These are phyloP conservation scores for Adiantum capillusveneris DNA, from an alignment of 75 land plant species.

Conservation along the genomic window DNA sequence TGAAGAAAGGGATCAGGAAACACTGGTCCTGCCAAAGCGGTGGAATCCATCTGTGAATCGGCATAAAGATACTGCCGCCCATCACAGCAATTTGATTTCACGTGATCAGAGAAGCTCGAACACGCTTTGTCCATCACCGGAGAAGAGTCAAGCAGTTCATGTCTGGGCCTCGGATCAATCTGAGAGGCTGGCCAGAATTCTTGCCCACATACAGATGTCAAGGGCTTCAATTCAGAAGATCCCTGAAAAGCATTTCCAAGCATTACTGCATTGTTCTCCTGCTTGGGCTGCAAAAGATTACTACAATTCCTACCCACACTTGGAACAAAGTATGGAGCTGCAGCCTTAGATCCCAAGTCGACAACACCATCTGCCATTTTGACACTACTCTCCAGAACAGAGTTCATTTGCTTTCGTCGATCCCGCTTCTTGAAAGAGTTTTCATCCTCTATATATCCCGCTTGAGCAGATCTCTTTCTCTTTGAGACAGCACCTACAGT, in stretches of 20 bases:
- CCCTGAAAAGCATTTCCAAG: neutral
- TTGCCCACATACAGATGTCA: neutral
- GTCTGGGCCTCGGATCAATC: slow-evolving; percentile 5
- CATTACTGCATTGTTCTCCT: neutral
- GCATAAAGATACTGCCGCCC: slow-evolving; percentile 15
- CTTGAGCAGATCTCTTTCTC: slow-evolving; percentile 25
- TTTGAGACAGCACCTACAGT: slow-evolving; percentile 3
- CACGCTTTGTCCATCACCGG: slow-evolving; percentile 19
- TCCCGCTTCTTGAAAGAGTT: slow-evolving; percentile 30
- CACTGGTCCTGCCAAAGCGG: slow-evolving; percentile 32
- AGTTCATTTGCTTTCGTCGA: slow-evolving; percentile 37
- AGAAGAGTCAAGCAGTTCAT: slow-evolving; percentile 6
- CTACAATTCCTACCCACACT: neutral
- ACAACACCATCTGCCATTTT: slow-evolving; percentile 20
- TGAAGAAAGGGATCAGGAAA: slow-evolving; percentile 6
- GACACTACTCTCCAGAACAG: slow-evolving; percentile 38
- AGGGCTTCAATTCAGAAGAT: neutral
- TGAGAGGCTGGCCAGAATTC: slow-evolving; percentile 4
- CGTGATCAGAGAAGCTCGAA: slow-evolving; percentile 30
- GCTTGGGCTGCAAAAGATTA: neutral
- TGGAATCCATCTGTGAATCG: slow-evolving; percentile 24
- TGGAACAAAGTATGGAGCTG: neutral
- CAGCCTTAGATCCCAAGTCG: slow-evolving; percentile 11
- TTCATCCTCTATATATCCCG: slow-evolving; percentile 21
- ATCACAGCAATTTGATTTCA: slow-evolving; percentile 36